phyloP scores from a whole-genome alignment of 2,329 filamentous ascomycete genomes.

The Bipolaris oryzae region DNA sequence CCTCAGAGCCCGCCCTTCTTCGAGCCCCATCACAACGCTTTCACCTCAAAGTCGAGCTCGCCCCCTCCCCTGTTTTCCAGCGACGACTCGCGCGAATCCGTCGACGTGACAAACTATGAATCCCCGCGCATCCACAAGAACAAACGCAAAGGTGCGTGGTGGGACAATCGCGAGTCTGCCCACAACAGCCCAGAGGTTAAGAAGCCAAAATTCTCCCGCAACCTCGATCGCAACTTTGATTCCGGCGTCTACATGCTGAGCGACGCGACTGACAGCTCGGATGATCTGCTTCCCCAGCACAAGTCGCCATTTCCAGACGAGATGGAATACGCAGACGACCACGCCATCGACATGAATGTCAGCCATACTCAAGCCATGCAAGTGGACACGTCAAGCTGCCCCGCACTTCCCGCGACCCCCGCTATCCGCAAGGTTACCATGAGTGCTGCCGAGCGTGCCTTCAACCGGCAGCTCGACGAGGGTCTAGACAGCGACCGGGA shows the following conservation, averaged over 20 bases:
- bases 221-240: slow-evolving; percentile 43
- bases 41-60: slow-evolving; percentile 40
- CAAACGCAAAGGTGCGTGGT: slow-evolving; percentile 44
- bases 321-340: slow-evolving; percentile 7
- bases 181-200: slow-evolving; percentile 28
- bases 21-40: slow-evolving; percentile 20
- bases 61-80: slow-evolving; percentile 44
- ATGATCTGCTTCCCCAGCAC: slow-evolving; percentile 20
- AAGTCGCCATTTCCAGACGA: slow-evolving; percentile 22
- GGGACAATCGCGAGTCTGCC: slow-evolving; percentile 26
- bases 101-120: slow-evolving; percentile 40
- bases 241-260: slow-evolving; percentile 43
- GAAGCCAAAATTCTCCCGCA: slow-evolving; percentile 37
- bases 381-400: background rate
- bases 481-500: slow-evolving; percentile 25
- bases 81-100: slow-evolving; percentile 37
- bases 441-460: slow-evolving; percentile 14
- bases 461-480: slow-evolving; percentile 19
- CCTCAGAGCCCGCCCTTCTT: slow-evolving; percentile 37
- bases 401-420: background rate
- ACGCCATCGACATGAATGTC: slow-evolving; percentile 1
- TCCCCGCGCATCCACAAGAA: slow-evolving; percentile 42
- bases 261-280: slow-evolving; percentile 29
- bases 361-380: background rate
- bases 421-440: slow-evolving; percentile 2